These are phyloP conservation scores for Dendrostoma leiphaemia DNA, from an alignment of 2,329 filamentous ascomycete species.

Conservation along the genomic window DNA sequence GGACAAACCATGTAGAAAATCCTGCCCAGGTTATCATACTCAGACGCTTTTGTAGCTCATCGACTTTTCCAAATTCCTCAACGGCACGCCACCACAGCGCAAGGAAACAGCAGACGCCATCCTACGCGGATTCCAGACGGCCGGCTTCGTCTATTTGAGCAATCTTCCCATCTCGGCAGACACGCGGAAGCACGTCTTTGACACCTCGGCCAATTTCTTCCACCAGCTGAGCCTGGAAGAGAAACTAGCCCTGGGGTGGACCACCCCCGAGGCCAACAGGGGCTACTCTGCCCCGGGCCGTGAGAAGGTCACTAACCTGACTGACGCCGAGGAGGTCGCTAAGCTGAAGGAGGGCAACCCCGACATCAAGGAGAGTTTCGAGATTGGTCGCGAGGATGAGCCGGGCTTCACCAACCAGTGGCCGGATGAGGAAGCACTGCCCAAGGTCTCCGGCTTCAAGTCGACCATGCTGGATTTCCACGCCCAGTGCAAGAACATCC, in stretches of 20 bases:
- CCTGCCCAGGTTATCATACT: neutral
- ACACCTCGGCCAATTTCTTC: slow-evolving; percentile 70
- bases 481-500: slow-evolving; percentile 68
- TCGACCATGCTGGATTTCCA: slow-evolving; percentile 74
- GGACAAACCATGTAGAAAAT: slow-evolving; percentile 6
- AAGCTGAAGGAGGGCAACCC: slow-evolving; percentile 56
- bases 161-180: slow-evolving; percentile 69
- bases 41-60: slow-evolving; percentile 62
- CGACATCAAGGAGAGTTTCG: slow-evolving; percentile 64
- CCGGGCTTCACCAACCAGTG: slow-evolving; percentile 71
- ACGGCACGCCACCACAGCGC: slow-evolving; percentile 59
- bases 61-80: slow-evolving; percentile 73
- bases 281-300: slow-evolving; percentile 69
- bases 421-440: slow-evolving; percentile 51
- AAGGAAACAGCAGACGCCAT: slow-evolving; percentile 67
- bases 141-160: slow-evolving; percentile 86
- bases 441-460: slow-evolving; percentile 61
- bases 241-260: slow-evolving; percentile 70
- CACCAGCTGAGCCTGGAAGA: slow-evolving; percentile 51
- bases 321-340: slow-evolving; percentile 54
- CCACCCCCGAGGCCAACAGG: slow-evolving; percentile 68
- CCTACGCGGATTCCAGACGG: slow-evolving; percentile 76
- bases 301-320: slow-evolving; percentile 66
- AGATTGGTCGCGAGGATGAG: slow-evolving; percentile 62
- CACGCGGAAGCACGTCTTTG: slow-evolving; percentile 61